Conservation (phyloP, 306 rosid species). For the Macrotyloma uniflorum region DNA sequence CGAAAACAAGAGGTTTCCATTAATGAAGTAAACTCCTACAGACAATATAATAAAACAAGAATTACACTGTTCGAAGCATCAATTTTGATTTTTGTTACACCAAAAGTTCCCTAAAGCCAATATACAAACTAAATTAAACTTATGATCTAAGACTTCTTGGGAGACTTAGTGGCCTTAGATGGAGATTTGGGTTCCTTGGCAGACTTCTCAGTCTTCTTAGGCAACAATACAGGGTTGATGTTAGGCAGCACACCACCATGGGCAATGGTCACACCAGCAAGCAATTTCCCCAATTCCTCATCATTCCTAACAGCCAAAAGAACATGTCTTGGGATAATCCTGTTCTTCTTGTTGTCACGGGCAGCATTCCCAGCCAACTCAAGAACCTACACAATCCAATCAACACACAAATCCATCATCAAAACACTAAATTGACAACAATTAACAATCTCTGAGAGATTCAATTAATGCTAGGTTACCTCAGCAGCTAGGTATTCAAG, state of each 20-base stretch:
- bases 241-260: conserved; percentile 89
- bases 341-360: conserved; percentile 81
- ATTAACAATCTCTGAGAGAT: fast-evolving
- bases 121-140: conserved; percentile 26
- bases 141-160: conserved; percentile 56
- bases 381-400: conserved; percentile 53
- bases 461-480: conserved; percentile 35
- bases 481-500: conserved; percentile 79
- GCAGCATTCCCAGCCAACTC: conserved; percentile 96
- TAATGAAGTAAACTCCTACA: neutral
- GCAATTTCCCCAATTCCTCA: conserved; percentile 82
- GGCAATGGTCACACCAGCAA: conserved; percentile 84
- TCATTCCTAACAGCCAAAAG: conserved; percentile 82
- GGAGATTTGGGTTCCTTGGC: conserved; percentile 73
- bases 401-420: neutral
- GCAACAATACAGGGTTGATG: conserved; percentile 77
- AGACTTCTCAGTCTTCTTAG: conserved; percentile 59
- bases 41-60: neutral
- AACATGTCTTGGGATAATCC: conserved; percentile 78
- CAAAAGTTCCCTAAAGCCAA: neutral
- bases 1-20: neutral
- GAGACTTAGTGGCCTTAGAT: conserved; percentile 66
- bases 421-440: neutral
- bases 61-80: neutral
- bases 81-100: neutral